Percentiles rank a stretch among this genome's conserved stretches.
These are phyloP conservation scores for Pichia sp. DNA, from an alignment of 1,139 yeast genomes.

Conservation along the genomic window DNA sequence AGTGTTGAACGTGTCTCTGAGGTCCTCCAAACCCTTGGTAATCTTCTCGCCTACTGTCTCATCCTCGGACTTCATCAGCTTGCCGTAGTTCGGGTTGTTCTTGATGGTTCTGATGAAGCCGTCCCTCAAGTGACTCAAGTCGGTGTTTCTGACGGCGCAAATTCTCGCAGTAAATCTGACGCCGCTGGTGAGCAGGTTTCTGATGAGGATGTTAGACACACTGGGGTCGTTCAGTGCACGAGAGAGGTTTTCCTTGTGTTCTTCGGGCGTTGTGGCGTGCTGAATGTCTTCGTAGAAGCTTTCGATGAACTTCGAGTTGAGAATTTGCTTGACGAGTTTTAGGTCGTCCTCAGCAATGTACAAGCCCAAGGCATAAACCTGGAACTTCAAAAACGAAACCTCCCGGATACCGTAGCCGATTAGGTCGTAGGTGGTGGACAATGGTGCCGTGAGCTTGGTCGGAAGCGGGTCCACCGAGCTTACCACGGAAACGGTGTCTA, in stretches of 20 bases:
- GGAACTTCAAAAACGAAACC: conserved; percentile 78
- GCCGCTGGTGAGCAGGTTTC: conserved; percentile 53
- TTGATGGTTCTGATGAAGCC: conserved; percentile 78
- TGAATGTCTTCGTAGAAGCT: conserved; percentile 23
- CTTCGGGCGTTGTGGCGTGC: conserved; percentile 11
- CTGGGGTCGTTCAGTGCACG: conserved; percentile 56
- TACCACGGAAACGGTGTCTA: conserved; percentile 36
- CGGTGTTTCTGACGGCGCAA: conserved; percentile 83
- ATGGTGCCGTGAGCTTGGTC: conserved; percentile 28
- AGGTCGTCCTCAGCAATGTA: conserved; percentile 64
- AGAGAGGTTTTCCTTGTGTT: conserved; percentile 47
- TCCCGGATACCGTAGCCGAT: conserved; percentile 78
- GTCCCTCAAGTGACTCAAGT: conserved; percentile 81
- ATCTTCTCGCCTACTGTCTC: conserved; percentile 33
- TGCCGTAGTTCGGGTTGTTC: conserved; percentile 47
- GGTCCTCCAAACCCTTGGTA: conserved; percentile 50
- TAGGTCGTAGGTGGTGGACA: conserved; percentile 39
- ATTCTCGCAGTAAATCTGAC: conserved; percentile 67
- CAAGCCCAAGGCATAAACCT: conserved; percentile 82
- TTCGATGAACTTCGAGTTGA: conserved; percentile 40
- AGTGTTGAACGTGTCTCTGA: conserved; percentile 46
- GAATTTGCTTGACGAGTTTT: conserved; percentile 41
- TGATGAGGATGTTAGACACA: conserved; percentile 51
- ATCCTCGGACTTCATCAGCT: conserved; percentile 33
- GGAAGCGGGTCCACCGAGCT: conserved; percentile 53